Evolutionary conservation across 1,284 basidiomycete species (phyloP).

Genomic region (Bjerkandera adusta): DNA sequence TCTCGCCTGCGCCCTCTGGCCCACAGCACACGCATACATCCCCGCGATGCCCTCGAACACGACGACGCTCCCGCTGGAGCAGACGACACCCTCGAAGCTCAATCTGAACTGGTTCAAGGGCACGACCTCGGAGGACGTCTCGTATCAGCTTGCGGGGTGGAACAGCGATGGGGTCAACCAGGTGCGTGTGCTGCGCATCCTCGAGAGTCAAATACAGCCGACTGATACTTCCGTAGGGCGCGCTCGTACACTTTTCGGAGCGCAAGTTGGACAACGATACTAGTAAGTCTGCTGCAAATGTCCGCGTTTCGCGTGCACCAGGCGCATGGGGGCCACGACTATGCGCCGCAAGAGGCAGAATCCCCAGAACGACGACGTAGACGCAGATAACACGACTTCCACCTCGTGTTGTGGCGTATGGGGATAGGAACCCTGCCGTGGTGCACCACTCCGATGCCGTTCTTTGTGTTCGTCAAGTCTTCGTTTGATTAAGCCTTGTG

Average conservation of each 20-base stretch:
- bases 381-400: too few relatives aligned
- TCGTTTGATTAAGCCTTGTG: too few relatives aligned
- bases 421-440: too few relatives aligned
- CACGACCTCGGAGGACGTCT: constrained; percentile 52
- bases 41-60: constrained; percentile 74
- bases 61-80: constrained; percentile 53
- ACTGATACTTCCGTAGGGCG: constrained; percentile 51
- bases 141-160: constrained; percentile 54
- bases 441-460: too few relatives aligned
- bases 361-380: too few relatives aligned
- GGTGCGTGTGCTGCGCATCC: constrained; percentile 35
- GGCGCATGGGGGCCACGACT: too few relatives aligned
- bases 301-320: too few relatives aligned
- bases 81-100: constrained; percentile 54
- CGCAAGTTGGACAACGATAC: constrained; percentile 29
- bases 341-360: too few relatives aligned
- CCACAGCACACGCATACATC: constrained; percentile 45
- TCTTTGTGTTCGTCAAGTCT: too few relatives aligned
- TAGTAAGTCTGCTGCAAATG: too few relatives aligned
- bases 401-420: too few relatives aligned
- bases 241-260: constrained; percentile 79
- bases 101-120: constrained; percentile 61
- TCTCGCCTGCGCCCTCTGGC: neutral
- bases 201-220: neutral
- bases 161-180: constrained; percentile 48